Conservation (phyloP, 495 filamentous ascomycete species). For the Aspergillus avenaceus region DNA sequence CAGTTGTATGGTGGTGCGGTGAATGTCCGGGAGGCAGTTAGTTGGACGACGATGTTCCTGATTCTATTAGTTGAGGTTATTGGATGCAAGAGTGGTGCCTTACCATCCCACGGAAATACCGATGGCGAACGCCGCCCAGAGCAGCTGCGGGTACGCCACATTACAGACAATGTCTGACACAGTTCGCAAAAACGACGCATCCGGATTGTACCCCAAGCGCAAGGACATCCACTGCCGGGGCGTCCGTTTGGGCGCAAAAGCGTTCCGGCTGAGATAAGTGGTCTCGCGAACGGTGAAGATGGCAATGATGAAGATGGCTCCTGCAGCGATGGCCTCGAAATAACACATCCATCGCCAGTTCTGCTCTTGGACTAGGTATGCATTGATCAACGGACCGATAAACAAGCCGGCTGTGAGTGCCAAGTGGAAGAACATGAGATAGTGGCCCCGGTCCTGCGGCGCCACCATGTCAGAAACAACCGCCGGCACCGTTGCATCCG, state of each 20-base stretch:
- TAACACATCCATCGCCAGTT: conserved; percentile 34
- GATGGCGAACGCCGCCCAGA: conserved; percentile 27
- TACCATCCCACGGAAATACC: conserved; percentile 30
- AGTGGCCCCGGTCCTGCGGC: conserved; percentile 30
- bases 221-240: conserved; percentile 24
- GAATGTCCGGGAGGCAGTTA: conserved; percentile 27
- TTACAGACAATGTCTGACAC: conserved; percentile 20
- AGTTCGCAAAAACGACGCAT: conserved; percentile 23
- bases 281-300: conserved; percentile 28
- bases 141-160: conserved; percentile 25
- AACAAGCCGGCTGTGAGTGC: conserved; percentile 28
- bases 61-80: not conserved
- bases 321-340: conserved; percentile 23
- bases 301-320: conserved; percentile 11
- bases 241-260: conserved; percentile 9
- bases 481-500: conserved; percentile 29
- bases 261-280: conserved; percentile 11
- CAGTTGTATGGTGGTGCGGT: conserved; percentile 28
- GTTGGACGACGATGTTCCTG: conserved; percentile 33
- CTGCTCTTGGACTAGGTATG: conserved; percentile 25
- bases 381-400: conserved; percentile 30
- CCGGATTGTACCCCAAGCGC: conserved; percentile 18
- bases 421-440: conserved; percentile 33
- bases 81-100: not conserved
- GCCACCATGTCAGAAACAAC: conserved; percentile 29